Percentiles rank a stretch among this genome's conserved stretches.
Evolutionary conservation across 208 protist species (phyloP).

Genomic region (Acanthamoeba healyi): DNA sequence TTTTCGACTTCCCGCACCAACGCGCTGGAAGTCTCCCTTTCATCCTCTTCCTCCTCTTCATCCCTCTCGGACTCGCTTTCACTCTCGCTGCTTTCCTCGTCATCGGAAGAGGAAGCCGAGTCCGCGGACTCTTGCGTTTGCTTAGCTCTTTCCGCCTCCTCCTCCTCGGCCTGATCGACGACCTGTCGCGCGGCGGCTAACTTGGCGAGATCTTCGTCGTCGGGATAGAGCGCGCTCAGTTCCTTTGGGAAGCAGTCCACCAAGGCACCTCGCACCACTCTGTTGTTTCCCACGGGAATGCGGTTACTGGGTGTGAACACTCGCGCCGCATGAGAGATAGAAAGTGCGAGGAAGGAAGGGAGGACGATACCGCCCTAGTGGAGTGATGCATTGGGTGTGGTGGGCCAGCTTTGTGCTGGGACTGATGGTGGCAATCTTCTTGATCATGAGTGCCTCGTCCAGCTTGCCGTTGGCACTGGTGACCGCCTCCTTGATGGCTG

Average conservation of each 20-base stretch:
- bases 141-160: background rate
- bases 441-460: background rate
- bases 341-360: background rate
- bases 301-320: too few relatives aligned
- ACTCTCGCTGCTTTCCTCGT: background rate
- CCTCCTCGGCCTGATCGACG: background rate
- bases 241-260: background rate
- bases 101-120: background rate
- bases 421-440: slow-evolving; percentile 36
- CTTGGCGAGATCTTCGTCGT: background rate
- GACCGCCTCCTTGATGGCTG: background rate
- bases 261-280: background rate
- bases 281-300: background rate
- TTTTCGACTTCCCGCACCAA: background rate
- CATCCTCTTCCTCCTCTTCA: background rate
- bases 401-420: slow-evolving; percentile 45
- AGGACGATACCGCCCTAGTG: background rate
- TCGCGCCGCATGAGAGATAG: background rate
- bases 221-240: slow-evolving; percentile 17
- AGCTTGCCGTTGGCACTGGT: slow-evolving; percentile 1
- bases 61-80: background rate
- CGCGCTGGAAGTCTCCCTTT: background rate
- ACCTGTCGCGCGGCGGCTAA: background rate
- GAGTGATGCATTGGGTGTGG: background rate
- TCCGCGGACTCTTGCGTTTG: background rate